phyloP scores from a whole-genome alignment of 345 rosid species.

The Tarenaya hassleriana region DNA sequence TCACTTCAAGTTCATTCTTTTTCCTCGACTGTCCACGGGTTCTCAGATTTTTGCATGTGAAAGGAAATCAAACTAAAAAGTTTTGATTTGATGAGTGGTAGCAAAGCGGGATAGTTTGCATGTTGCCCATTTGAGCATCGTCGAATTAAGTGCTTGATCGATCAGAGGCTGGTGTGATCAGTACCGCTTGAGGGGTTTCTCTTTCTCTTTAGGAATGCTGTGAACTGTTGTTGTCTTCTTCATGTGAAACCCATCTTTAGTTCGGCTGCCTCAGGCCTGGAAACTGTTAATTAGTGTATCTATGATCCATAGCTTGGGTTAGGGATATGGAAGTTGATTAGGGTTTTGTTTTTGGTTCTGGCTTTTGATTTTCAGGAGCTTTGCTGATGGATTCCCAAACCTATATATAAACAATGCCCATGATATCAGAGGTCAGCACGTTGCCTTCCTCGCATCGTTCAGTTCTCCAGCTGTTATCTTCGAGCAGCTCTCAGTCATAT shows the following conservation, averaged over 20 bases:
- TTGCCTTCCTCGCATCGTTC: conserved; percentile 89
- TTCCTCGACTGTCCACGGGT: background rate
- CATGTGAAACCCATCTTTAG: background rate
- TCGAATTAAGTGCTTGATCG: too few species aligned
- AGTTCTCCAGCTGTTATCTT: conserved; percentile 89
- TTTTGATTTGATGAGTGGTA: too few species aligned
- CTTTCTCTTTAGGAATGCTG: background rate
- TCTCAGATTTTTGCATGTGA: too few species aligned
- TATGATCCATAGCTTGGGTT: background rate
- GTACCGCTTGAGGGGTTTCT: background rate
- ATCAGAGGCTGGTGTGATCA: background rate
- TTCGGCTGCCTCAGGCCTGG: background rate
- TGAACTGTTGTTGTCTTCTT: background rate
- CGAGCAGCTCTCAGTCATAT: conserved; percentile 95
- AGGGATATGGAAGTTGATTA: conserved; percentile 7
- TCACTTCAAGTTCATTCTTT: background rate
- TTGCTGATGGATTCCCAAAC: conserved; percentile 93
- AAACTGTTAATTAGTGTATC: background rate
- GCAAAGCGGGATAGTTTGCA: too few species aligned
- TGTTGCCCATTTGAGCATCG: too few species aligned
- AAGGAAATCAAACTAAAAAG: too few species aligned
- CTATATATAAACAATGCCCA: conserved; percentile 89
- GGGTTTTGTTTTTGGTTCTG: conserved; percentile 15
- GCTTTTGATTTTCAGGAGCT: conserved; percentile 54
- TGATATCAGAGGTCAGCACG: conserved; percentile 87